Percentiles rank a stretch among this genome's conserved stretches.
Evolutionary conservation across 2,329 filamentous ascomycete species (phyloP).

Genomic region (Trichophyton verrucosum): DNA sequence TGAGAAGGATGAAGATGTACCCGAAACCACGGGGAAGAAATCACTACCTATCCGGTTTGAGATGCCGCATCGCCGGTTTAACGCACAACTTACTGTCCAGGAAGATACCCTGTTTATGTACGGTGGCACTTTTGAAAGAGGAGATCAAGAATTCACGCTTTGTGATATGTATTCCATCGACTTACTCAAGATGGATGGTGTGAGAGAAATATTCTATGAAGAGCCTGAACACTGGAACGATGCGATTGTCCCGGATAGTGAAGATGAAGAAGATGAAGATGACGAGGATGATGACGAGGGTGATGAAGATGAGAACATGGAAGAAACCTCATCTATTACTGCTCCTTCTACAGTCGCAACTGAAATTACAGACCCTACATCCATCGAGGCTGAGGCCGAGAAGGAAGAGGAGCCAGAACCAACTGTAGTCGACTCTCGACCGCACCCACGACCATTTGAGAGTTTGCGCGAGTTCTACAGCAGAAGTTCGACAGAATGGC

Average conservation of each 20-base stretch:
- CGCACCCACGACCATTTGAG: slow-evolving; percentile 73
- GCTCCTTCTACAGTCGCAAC: slow-evolving; percentile 26
- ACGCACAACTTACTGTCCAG: slow-evolving; percentile 79
- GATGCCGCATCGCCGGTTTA: slow-evolving; percentile 82
- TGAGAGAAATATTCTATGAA: slow-evolving; percentile 77
- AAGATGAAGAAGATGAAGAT: slow-evolving; percentile 37
- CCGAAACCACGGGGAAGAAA: slow-evolving; percentile 39
- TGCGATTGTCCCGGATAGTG: slow-evolving; percentile 47
- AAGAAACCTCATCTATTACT: slow-evolving; percentile 35
- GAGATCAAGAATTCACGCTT: slow-evolving; percentile 88
- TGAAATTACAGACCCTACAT: slow-evolving; percentile 25
- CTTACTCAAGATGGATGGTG: slow-evolving; percentile 86
- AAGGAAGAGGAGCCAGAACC: slow-evolving; percentile 28
- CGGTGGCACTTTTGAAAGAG: slow-evolving; percentile 89
- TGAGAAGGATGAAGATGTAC: slow-evolving; percentile 43
- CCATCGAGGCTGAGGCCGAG: slow-evolving; percentile 16
- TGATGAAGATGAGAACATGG: slow-evolving; percentile 26
- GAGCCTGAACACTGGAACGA: slow-evolving; percentile 76
- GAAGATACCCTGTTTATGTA: slow-evolving; percentile 90
- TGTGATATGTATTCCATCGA: slow-evolving; percentile 90
- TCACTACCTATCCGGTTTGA: slow-evolving; percentile 60
- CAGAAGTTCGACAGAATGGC: slow-evolving; percentile 80
- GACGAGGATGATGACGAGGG: slow-evolving; percentile 30
- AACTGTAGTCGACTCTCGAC: slow-evolving; percentile 58
- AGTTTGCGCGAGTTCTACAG: slow-evolving; percentile 82